phyloP scores from a whole-genome alignment of 805 yeast species.

The Metschnikowia arizonensis region DNA sequence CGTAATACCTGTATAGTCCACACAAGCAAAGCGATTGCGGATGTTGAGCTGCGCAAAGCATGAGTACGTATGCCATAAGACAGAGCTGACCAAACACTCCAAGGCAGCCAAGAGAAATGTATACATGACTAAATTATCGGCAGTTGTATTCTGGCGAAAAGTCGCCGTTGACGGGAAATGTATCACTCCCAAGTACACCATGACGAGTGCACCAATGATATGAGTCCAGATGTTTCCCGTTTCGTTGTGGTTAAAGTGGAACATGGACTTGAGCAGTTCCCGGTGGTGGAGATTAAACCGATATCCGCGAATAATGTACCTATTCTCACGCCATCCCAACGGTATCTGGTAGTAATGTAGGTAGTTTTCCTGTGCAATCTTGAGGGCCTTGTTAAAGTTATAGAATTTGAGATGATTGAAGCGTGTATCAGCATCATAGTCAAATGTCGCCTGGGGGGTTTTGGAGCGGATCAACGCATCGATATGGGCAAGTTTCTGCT shows the following conservation, averaged over 20 bases:
- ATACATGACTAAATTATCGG: conserved; percentile 49
- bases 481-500: conserved; percentile 36
- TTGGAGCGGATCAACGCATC: conserved; percentile 34
- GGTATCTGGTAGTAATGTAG: conserved; percentile 86
- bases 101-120: conserved; percentile 68
- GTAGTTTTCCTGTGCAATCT: conserved; percentile 22
- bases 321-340: conserved; percentile 88
- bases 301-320: conserved; percentile 79
- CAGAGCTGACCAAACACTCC: conserved; percentile 74
- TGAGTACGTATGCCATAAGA: conserved; percentile 88
- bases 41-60: conserved; percentile 61
- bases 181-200: conserved; percentile 52
- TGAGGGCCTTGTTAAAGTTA: conserved; percentile 39
- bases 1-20: conserved; percentile 93
- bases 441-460: conserved; percentile 28
- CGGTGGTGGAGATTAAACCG: conserved; percentile 66
- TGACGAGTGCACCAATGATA: conserved; percentile 57
- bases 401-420: conserved; percentile 32
- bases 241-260: conserved; percentile 71
- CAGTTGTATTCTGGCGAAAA: conserved; percentile 41
- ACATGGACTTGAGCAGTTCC: conserved; percentile 57
- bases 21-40: conserved; percentile 80
- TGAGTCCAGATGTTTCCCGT: conserved; percentile 94
- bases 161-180: conserved; percentile 63
- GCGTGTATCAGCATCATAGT: conserved; percentile 27